Conservation (phyloP, 1,139 yeast genomes). For the Wickerhamiella infanticola region DNA sequence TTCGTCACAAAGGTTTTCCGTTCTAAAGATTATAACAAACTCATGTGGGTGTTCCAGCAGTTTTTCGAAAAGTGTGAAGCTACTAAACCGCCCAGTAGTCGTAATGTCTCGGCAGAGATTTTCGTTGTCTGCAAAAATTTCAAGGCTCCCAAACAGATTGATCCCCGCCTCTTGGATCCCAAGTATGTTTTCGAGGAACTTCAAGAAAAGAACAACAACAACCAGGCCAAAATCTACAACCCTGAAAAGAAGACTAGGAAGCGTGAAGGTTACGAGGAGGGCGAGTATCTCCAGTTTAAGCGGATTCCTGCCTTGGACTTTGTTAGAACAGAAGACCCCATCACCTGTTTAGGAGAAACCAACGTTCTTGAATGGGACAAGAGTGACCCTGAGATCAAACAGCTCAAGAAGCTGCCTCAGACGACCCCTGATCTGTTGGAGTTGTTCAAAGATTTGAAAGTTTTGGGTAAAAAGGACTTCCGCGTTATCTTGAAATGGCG, state of each 20-base stretch:
- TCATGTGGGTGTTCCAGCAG: slow-evolving; percentile 95
- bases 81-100: slow-evolving; percentile 95
- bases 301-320: slow-evolving; percentile 65
- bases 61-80: slow-evolving; percentile 94
- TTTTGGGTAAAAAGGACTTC: slow-evolving; percentile 86
- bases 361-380: slow-evolving; percentile 34
- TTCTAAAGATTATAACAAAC: slow-evolving; percentile 91
- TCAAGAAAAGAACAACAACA: slow-evolving; percentile 42
- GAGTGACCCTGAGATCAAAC: slow-evolving; percentile 56
- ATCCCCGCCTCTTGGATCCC: slow-evolving; percentile 84
- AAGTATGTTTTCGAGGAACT: slow-evolving; percentile 88
- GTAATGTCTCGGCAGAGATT: slow-evolving; percentile 97
- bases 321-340: slow-evolving; percentile 67
- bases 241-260: slow-evolving; percentile 84
- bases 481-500: slow-evolving; percentile 75
- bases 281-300: slow-evolving; percentile 67
- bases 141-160: slow-evolving; percentile 90
- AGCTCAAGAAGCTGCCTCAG: slow-evolving; percentile 52
- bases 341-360: slow-evolving; percentile 60
- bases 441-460: slow-evolving; percentile 82
- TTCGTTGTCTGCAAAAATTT: slow-evolving; percentile 92
- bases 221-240: slow-evolving; percentile 82
- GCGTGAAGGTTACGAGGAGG: slow-evolving; percentile 96
- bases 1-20: slow-evolving; percentile 93
- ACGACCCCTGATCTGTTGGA: slow-evolving; percentile 66